Evolutionary conservation across 495 filamentous ascomycete genomes (phyloP).

Genomic region (Cetradonia linearis): DNA sequence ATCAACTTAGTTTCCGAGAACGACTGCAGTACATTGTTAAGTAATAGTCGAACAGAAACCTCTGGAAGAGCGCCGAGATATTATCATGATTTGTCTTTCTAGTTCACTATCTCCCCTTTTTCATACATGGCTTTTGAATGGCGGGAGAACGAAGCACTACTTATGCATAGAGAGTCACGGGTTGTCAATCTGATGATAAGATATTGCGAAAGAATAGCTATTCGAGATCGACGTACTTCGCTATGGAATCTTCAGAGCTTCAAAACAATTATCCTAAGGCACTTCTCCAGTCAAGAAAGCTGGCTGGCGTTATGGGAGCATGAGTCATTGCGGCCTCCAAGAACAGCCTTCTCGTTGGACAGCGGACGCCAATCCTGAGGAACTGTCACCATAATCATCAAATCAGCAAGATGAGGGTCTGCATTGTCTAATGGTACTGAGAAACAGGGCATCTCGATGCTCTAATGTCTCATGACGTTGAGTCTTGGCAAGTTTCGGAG

Average conservation of each 20-base stretch:
- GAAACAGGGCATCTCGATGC: not conserved
- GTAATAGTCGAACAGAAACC: not conserved
- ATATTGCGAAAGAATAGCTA: too few species aligned
- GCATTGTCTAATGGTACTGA: not conserved
- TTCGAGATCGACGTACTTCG: too few species aligned
- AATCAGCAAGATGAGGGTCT: too few species aligned
- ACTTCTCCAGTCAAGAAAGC: not conserved
- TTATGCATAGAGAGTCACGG: too few species aligned
- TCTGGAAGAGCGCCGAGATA: too few species aligned
- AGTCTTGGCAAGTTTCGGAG: not conserved
- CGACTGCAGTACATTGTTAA: not conserved
- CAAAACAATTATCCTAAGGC: not conserved
- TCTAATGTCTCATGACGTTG: not conserved
- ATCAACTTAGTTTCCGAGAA: not conserved
- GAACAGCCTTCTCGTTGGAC: not conserved
- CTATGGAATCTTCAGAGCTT: too few species aligned
- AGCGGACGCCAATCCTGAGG: not conserved
- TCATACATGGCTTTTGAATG: too few species aligned
- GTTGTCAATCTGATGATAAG: too few species aligned
- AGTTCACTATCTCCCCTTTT: too few species aligned
- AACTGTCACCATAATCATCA: not conserved
- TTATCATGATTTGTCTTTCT: too few species aligned
- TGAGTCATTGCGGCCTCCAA: not conserved
- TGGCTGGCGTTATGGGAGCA: not conserved
- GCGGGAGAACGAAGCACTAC: too few species aligned